These are phyloP conservation scores for Coniochaeta sp. DNA, from an alignment of 2,329 filamentous ascomycete species.

Conservation along the genomic window DNA sequence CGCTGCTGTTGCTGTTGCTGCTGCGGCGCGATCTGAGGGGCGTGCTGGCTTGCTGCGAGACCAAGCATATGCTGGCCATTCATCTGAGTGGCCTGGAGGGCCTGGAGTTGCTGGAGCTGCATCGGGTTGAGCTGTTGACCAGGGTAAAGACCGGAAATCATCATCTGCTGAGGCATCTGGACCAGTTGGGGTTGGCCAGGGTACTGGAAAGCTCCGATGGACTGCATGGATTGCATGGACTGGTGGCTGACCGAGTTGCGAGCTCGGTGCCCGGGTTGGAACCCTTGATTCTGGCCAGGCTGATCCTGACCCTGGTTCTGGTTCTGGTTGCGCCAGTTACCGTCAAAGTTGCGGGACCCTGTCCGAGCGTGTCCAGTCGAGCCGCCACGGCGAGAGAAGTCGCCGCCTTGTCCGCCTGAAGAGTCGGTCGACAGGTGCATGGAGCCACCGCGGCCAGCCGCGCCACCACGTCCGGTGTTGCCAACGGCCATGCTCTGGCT, in stretches of 20 bases:
- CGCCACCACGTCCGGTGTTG: constrained; percentile 60
- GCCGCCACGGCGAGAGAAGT: constrained; percentile 70
- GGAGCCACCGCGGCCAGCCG: constrained; percentile 56
- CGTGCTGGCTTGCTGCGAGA: constrained; percentile 65
- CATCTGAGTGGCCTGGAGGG: constrained; percentile 83
- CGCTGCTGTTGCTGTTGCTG: constrained; percentile 74
- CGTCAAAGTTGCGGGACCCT: constrained; percentile 89
- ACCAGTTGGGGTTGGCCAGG: constrained; percentile 79
- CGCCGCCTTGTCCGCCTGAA: constrained; percentile 34
- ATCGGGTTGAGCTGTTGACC: constrained; percentile 83
- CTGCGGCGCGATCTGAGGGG: constrained; percentile 55
- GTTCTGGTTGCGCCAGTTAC: constrained; percentile 87
- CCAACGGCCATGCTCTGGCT: constrained; percentile 88
- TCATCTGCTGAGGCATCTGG: constrained; percentile 78
- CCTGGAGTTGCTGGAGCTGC: constrained; percentile 84
- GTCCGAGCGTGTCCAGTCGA: constrained; percentile 75
- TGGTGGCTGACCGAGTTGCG: constrained; percentile 74
- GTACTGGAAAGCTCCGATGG: constrained; percentile 84
- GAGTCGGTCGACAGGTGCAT: constrained; percentile 44
- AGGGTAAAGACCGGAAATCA: constrained; percentile 77
- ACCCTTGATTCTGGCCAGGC: constrained; percentile 54
- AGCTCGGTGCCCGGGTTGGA: constrained; percentile 86
- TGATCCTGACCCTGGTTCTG: constrained; percentile 61
- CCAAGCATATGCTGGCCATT: constrained; percentile 67
- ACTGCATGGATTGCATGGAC: constrained; percentile 61